Percentiles rank a stretch among this genome's conserved stretches.
phyloP scores from a whole-genome alignment of 352 stramenopile genomes.

The Globisporangium okanoganense region DNA sequence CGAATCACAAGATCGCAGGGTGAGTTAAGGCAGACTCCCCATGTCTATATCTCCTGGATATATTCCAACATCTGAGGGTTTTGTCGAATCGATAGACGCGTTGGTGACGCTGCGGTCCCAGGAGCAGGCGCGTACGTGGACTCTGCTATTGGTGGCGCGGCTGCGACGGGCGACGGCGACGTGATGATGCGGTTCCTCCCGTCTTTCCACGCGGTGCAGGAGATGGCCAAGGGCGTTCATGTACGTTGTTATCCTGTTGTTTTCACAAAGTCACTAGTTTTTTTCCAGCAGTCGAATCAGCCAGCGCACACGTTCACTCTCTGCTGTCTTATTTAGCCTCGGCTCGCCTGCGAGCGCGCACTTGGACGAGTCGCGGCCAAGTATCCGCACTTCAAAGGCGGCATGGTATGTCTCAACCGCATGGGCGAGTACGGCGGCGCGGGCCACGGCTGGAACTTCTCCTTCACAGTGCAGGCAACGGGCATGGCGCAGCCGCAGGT shows the following conservation, averaged over 20 bases:
- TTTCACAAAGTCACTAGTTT: neutral
- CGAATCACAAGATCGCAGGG: conserved; percentile 87
- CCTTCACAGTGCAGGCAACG: conserved; percentile 58
- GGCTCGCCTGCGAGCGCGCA: conserved; percentile 49
- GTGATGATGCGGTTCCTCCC: conserved; percentile 92
- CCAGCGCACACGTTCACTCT: too few species aligned
- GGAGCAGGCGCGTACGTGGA: conserved; percentile 88
- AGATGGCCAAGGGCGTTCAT: conserved; percentile 71
- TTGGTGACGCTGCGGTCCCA: conserved; percentile 82
- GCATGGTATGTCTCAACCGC: conserved; percentile 76
- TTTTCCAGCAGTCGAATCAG: neutral
- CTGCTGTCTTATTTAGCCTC: conserved; percentile 36
- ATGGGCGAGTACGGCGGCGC: conserved; percentile 70
- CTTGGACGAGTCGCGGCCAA: conserved; percentile 45
- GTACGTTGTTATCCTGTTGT: conserved; percentile 28
- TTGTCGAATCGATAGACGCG: conserved; percentile 39
- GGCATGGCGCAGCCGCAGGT: conserved; percentile 52
- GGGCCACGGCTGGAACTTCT: conserved; percentile 72
- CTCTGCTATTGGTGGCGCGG: conserved; percentile 69
- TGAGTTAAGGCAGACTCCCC: conserved; percentile 16
- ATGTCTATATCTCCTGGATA: neutral
- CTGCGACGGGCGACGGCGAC: conserved; percentile 87
- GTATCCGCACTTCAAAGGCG: conserved; percentile 67
- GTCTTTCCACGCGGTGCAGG: conserved; percentile 76
- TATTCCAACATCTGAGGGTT: neutral